Percentiles rank a stretch among this genome's conserved stretches.
These are phyloP conservation scores for Corylus avellana DNA, from an alignment of 306 rosid species.

Conservation along the genomic window DNA sequence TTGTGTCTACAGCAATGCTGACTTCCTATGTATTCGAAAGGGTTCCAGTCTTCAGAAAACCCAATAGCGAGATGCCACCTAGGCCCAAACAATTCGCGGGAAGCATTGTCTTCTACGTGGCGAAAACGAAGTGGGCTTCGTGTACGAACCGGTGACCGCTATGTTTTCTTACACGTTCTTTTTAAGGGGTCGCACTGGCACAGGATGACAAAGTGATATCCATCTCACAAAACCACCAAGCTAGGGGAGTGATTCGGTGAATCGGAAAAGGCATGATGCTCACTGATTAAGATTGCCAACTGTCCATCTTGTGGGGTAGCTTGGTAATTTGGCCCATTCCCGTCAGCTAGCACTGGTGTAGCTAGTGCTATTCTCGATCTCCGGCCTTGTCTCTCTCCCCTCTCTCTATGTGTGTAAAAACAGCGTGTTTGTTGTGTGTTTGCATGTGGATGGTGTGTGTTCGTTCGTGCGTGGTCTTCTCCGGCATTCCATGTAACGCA, in stretches of 20 bases:
- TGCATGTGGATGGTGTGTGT: slow-evolving; percentile 41
- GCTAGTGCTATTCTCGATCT: background rate
- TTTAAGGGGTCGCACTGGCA: slow-evolving; percentile 1
- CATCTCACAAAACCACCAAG: slow-evolving; percentile 61
- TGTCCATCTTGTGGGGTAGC: slow-evolving; percentile 12
- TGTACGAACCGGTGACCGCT: background rate
- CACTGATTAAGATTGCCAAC: background rate
- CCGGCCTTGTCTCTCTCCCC: slow-evolving; percentile 10
- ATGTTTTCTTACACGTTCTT: background rate
- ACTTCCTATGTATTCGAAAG: too few species aligned
- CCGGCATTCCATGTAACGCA: slow-evolving; percentile 6
- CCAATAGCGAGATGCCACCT: background rate
- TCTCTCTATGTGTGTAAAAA: background rate
- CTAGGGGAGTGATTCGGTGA: slow-evolving; percentile 1
- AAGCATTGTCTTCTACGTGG: background rate
- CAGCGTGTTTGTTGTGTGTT: slow-evolving; percentile 36
- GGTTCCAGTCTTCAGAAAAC: too few species aligned
- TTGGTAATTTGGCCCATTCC: slow-evolving; percentile 3
- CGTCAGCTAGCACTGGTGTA: slow-evolving; percentile 1
- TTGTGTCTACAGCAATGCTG: background rate
- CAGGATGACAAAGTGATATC: slow-evolving; percentile 56
- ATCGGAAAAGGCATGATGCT: background rate
- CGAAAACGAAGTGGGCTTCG: background rate
- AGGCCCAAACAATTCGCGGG: background rate
- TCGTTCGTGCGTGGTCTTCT: slow-evolving; percentile 15